Conservation (phyloP, 2,329 filamentous ascomycete species). For the Ophiostoma populinum region DNA sequence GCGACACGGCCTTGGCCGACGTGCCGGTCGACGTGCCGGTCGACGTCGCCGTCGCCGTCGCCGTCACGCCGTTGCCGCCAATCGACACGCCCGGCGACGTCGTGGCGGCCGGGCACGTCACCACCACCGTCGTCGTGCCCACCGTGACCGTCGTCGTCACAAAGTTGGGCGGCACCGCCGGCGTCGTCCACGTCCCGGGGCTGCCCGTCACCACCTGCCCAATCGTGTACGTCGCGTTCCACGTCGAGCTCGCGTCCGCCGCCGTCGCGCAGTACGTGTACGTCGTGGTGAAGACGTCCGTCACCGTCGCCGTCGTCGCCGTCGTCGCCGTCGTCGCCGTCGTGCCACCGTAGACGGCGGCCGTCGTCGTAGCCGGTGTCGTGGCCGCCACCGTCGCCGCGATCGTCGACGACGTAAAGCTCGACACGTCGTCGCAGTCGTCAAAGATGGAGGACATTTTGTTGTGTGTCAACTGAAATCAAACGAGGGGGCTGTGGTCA, state of each 20-base stretch:
- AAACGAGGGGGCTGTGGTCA: too few relatives aligned
- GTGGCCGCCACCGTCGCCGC: too few relatives aligned
- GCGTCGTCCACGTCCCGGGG: constrained; percentile 24
- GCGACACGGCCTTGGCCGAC: neutral
- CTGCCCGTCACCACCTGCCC: constrained; percentile 22
- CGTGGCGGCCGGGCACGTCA: constrained; percentile 10
- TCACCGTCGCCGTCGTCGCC: constrained; percentile 13
- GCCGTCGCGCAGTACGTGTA: constrained; percentile 22
- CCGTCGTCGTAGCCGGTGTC: neutral
- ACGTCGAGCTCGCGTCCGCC: constrained; percentile 21
- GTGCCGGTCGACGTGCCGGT: neutral
- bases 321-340: too few relatives aligned
- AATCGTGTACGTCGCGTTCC: constrained; percentile 25
- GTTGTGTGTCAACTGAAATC: too few relatives aligned
- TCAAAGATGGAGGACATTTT: too few relatives aligned
- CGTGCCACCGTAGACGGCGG: neutral
- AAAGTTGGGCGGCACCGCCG: constrained; percentile 12
- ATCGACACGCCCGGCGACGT: constrained; percentile 3
- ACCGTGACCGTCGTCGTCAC: constrained; percentile 11
- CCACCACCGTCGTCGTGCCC: constrained; percentile 5
- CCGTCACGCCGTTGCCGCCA: constrained; percentile 11
- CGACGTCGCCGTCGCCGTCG: neutral
- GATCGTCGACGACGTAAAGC: too few relatives aligned
- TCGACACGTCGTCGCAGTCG: too few relatives aligned
- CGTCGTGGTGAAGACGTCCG: constrained; percentile 18